Conservation (phyloP, 345 rosid species). For the Chamaenerion angustifolium region DNA sequence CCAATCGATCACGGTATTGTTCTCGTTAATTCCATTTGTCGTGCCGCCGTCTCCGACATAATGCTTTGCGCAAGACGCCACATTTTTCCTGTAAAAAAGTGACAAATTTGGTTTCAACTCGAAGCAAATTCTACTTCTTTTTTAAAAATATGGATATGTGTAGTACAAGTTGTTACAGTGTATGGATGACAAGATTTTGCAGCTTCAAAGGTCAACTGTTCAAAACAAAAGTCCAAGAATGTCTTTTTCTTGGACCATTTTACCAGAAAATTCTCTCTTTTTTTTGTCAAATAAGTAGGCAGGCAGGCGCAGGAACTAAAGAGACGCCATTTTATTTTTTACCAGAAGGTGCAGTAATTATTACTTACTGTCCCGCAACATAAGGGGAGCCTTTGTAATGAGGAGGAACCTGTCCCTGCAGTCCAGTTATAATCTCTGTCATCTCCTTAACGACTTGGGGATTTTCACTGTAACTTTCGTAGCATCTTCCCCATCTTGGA, state of each 20-base stretch:
- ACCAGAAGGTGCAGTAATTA: not conserved
- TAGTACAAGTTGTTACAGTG: too few relatives aligned
- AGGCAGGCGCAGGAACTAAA: too few relatives aligned
- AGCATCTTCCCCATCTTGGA: conserved; percentile 97
- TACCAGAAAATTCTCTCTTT: not conserved
- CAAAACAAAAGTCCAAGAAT: not conserved
- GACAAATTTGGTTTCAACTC: not conserved
- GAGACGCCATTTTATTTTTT: too few relatives aligned
- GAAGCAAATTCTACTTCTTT: not conserved
- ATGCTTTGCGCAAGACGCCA: conserved; percentile 92
- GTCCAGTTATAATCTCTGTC: conserved; percentile 63
- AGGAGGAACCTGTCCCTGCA: conserved; percentile 69
- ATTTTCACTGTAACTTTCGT: conserved; percentile 89
- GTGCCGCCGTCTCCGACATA: conserved; percentile 97
- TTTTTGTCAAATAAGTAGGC: too few relatives aligned
- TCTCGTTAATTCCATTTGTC: conserved; percentile 49
- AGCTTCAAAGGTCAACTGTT: not conserved
- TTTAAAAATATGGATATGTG: too few relatives aligned
- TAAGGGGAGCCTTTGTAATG: conserved; percentile 44
- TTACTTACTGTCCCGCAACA: conserved; percentile 52
- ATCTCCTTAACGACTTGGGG: conserved; percentile 47
- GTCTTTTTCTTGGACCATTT: conserved; percentile 2
- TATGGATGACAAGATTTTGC: not conserved
- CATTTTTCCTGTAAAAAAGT: conserved; percentile 33
- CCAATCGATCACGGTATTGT: conserved; percentile 41